These are phyloP conservation scores for Penicillium steckii DNA, from an alignment of 495 filamentous ascomycete species.

Conservation along the genomic window DNA sequence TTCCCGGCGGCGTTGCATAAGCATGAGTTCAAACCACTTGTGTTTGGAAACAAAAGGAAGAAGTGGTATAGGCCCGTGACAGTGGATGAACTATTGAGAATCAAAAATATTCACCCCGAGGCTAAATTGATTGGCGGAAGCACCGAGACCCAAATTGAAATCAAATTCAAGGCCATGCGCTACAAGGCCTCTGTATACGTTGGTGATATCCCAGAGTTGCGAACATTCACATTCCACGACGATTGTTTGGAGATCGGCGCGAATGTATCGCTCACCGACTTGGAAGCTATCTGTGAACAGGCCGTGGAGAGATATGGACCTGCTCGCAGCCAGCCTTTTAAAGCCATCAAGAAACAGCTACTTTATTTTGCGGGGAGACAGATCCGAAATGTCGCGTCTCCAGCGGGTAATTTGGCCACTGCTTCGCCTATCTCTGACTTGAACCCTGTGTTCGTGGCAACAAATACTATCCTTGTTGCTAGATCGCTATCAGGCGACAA, in stretches of 20 bases:
- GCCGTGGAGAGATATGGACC: slow-evolving; percentile 80
- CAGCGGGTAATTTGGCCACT: slow-evolving; percentile 91
- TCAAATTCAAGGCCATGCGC: slow-evolving; percentile 95
- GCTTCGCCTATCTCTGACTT: slow-evolving; percentile 96
- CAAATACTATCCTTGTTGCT: slow-evolving; percentile 76
- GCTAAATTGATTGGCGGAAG: slow-evolving; percentile 95
- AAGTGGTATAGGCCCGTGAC: slow-evolving; percentile 91
- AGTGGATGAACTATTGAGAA: slow-evolving; percentile 81
- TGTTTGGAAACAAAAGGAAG: slow-evolving; percentile 93
- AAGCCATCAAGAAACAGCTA: slow-evolving; percentile 50
- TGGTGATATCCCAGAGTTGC: slow-evolving; percentile 86
- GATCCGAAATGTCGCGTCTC: slow-evolving; percentile 95
- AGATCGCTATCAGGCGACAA: slow-evolving; percentile 67
- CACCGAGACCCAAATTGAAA: slow-evolving; percentile 96
- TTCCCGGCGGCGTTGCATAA: slow-evolving; percentile 84
- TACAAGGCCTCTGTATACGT: slow-evolving; percentile 89
- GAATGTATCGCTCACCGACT: slow-evolving; percentile 85
- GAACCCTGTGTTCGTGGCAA: slow-evolving; percentile 91
- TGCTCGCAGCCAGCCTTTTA: slow-evolving; percentile 61
- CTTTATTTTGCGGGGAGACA: slow-evolving; percentile 92
- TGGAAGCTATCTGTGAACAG: slow-evolving; percentile 59
- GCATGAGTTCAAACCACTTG: slow-evolving; percentile 76
- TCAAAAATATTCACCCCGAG: slow-evolving; percentile 79
- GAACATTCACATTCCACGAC: slow-evolving; percentile 74
- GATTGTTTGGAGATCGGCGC: slow-evolving; percentile 85